Conservation (phyloP, 2,329 filamentous ascomycete species). For the Lachnum nothofagi region DNA sequence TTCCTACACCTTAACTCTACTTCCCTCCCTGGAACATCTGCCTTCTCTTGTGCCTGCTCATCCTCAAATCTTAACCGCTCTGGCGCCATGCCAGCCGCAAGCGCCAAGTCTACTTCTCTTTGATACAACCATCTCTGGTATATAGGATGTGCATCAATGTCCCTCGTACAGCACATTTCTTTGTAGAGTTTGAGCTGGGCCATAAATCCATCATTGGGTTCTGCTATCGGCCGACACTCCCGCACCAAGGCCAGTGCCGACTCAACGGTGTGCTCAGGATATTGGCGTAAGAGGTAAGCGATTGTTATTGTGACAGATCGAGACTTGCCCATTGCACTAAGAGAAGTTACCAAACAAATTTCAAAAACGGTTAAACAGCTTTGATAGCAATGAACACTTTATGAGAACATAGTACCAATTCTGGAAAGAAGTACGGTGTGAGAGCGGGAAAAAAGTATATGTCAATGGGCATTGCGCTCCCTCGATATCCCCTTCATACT, state of each 20-base stretch:
- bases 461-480: too few relatives aligned
- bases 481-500: too few relatives aligned
- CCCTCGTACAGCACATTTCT: constrained; percentile 73
- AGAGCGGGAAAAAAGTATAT: too few relatives aligned
- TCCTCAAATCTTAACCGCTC: constrained; percentile 78
- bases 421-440: too few relatives aligned
- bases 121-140: constrained; percentile 78
- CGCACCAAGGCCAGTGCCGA: constrained; percentile 67
- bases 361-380: too few relatives aligned
- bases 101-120: constrained; percentile 59
- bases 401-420: too few relatives aligned
- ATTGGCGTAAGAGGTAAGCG: constrained; percentile 75
- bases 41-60: constrained; percentile 45
- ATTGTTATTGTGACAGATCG: constrained; percentile 80
- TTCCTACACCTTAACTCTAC: constrained; percentile 80
- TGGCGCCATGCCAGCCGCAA: constrained; percentile 74
- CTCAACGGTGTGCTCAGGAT: constrained; percentile 41
- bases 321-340: constrained; percentile 91
- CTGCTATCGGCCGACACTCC: constrained; percentile 67
- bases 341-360: too few relatives aligned
- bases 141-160: constrained; percentile 61
- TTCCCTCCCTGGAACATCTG: constrained; percentile 28
- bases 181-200: constrained; percentile 81
- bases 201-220: constrained; percentile 91
- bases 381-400: too few relatives aligned